Evolutionary conservation across 495 filamentous ascomycete genomes (phyloP).

Genomic region (Annulohypoxylon bovei): DNA sequence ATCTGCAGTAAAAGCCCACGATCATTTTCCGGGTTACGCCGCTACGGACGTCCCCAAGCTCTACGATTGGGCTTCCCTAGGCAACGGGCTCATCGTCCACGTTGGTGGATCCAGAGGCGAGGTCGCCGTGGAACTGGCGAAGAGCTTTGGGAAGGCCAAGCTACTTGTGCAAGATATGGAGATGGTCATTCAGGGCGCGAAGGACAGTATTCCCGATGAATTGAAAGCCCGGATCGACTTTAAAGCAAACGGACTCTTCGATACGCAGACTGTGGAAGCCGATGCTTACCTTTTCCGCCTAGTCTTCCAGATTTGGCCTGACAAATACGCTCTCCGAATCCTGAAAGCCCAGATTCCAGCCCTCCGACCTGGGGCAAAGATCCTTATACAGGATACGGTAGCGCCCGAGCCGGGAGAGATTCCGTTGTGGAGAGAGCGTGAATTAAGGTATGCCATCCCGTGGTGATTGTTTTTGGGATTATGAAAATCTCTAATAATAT

Average conservation of each 20-base stretch:
- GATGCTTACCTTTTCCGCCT: slow-evolving; percentile 64
- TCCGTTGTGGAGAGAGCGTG: slow-evolving; percentile 32
- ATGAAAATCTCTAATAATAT: too few species aligned
- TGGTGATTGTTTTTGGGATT: too few species aligned
- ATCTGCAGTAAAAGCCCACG: slow-evolving; percentile 22
- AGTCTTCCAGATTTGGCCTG: slow-evolving; percentile 61
- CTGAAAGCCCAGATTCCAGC: slow-evolving; percentile 53
- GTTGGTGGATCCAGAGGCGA: slow-evolving; percentile 23
- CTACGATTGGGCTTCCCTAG: slow-evolving; percentile 39
- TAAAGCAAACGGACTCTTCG: slow-evolving; percentile 58
- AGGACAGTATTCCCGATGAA: slow-evolving; percentile 9
- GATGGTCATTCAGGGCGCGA: neutral
- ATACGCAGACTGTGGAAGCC: slow-evolving; percentile 56
- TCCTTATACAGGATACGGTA: slow-evolving; percentile 57
- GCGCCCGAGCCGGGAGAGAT: slow-evolving; percentile 40
- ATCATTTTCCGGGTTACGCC: slow-evolving; percentile 22
- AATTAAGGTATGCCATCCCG: slow-evolving; percentile 28
- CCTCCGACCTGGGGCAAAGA: slow-evolving; percentile 50
- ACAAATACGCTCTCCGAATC: slow-evolving; percentile 53
- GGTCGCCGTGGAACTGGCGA: slow-evolving; percentile 22
- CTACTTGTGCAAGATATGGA: slow-evolving; percentile 29
- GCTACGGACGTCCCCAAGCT: slow-evolving; percentile 14
- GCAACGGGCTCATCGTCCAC: slow-evolving; percentile 16
- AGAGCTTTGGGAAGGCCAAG: slow-evolving; percentile 18
- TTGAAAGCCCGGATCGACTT: slow-evolving; percentile 45